These are phyloP conservation scores for Stachybotrys elegans DNA, from an alignment of 2,329 filamentous ascomycete genomes.

Conservation along the genomic window DNA sequence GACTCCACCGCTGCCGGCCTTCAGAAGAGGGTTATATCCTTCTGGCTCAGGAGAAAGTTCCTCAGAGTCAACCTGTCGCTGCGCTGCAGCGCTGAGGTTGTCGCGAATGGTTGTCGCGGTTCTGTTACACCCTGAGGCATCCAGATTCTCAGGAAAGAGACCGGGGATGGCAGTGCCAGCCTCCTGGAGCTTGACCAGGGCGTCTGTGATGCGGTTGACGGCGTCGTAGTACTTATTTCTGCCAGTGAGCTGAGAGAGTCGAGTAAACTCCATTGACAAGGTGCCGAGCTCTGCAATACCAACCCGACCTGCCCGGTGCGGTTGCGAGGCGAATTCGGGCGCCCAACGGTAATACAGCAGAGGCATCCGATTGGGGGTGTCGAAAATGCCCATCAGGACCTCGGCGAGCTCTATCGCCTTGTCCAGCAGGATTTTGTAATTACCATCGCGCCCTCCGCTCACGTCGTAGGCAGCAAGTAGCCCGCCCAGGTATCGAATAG, in stretches of 20 bases:
- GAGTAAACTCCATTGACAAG: conserved; percentile 82
- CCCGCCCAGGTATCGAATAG: conserved; percentile 86
- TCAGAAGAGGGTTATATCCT: conserved; percentile 15
- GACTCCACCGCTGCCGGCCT: neutral
- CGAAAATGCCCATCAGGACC: conserved; percentile 76
- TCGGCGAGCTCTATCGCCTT: conserved; percentile 79
- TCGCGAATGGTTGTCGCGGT: conserved; percentile 32
- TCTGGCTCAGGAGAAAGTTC: conserved; percentile 20
- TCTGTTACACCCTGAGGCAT: conserved; percentile 73
- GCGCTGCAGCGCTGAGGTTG: conserved; percentile 27
- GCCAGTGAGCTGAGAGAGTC: conserved; percentile 78
- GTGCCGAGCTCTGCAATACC: conserved; percentile 70
- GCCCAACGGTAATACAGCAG: conserved; percentile 75
- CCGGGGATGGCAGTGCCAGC: conserved; percentile 65
- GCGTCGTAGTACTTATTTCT: conserved; percentile 86
- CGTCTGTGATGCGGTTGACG: conserved; percentile 77
- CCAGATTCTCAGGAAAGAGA: conserved; percentile 73
- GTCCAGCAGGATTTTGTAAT: conserved; percentile 63
- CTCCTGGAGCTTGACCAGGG: conserved; percentile 70
- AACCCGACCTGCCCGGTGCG: conserved; percentile 56
- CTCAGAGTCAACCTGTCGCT: conserved; percentile 28
- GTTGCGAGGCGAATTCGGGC: conserved; percentile 57
- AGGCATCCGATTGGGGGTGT: conserved; percentile 93
- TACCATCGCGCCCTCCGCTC: conserved; percentile 52
- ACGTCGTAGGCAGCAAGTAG: conserved; percentile 83